Percentiles rank a stretch among this genome's conserved stretches.
Conservation (phyloP, 2,329 filamentous ascomycete species). For the Macrophomina tecta region DNA sequence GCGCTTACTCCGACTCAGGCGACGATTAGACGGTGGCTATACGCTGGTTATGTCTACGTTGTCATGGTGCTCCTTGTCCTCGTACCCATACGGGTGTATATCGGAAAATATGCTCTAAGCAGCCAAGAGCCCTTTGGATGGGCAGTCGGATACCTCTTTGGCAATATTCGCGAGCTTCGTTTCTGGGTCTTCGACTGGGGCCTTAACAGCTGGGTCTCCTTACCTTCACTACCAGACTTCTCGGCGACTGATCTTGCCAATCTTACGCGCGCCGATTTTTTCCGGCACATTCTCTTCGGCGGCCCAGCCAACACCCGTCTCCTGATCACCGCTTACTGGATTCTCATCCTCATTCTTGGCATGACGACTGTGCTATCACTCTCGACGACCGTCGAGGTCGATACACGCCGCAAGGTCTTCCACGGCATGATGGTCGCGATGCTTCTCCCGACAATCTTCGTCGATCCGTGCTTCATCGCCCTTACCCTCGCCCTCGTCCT, state of each 20-base stretch:
- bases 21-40: slow-evolving; percentile 77
- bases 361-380: slow-evolving; percentile 73
- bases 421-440: slow-evolving; percentile 98
- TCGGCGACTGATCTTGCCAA: slow-evolving; percentile 31
- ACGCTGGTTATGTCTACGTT: slow-evolving; percentile 78
- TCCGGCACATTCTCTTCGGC: slow-evolving; percentile 66
- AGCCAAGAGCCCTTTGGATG: slow-evolving; percentile 86
- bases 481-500: slow-evolving; percentile 81
- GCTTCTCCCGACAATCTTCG: slow-evolving; percentile 83
- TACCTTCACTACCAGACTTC: slow-evolving; percentile 60
- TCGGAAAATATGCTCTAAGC: slow-evolving; percentile 69
- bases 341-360: slow-evolving; percentile 71
- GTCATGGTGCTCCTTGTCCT: slow-evolving; percentile 71
- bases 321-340: slow-evolving; percentile 75
- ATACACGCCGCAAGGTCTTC: slow-evolving; percentile 95
- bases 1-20: slow-evolving; percentile 82
- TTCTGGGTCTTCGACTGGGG: slow-evolving; percentile 72
- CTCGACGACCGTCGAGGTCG: slow-evolving; percentile 82
- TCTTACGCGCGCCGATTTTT: slow-evolving; percentile 59
- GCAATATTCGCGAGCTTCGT: slow-evolving; percentile 74
- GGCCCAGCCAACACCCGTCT: slow-evolving; percentile 85
- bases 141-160: slow-evolving; percentile 88
- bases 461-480: slow-evolving; percentile 84
- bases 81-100: slow-evolving; percentile 72
- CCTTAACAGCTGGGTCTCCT: slow-evolving; percentile 75